phyloP scores from a whole-genome alignment of 441 rosid species.

The Gossypium lobatum region DNA sequence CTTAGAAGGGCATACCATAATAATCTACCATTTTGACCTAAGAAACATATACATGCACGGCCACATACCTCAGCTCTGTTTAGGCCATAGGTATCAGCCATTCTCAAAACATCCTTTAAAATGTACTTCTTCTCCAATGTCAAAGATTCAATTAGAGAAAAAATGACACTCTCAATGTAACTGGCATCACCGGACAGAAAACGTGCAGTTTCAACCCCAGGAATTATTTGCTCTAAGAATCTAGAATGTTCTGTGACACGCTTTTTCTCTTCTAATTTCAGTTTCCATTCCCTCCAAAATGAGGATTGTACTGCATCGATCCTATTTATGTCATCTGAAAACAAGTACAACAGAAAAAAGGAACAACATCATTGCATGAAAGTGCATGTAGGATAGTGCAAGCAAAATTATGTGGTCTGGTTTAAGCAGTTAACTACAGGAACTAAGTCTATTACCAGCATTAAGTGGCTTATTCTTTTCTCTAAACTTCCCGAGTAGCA shows the following conservation, averaged over 20 bases:
- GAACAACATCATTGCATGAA: slow-evolving; percentile 8
- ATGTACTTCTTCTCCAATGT: slow-evolving; percentile 76
- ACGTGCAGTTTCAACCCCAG: slow-evolving; percentile 80
- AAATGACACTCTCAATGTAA: slow-evolving; percentile 53
- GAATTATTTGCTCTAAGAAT: slow-evolving; percentile 74
- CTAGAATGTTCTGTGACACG: slow-evolving; percentile 74
- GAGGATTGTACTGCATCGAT: slow-evolving; percentile 79
- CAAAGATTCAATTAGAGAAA: slow-evolving; percentile 63
- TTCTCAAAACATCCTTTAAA: slow-evolving; percentile 53
- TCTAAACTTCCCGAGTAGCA: slow-evolving; percentile 57
- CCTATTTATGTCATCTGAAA: slow-evolving; percentile 70
- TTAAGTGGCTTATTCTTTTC: slow-evolving; percentile 59
- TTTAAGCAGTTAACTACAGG: slow-evolving; percentile 12
- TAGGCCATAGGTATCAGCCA: slow-evolving; percentile 66
- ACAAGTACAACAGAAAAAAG: slow-evolving; percentile 16
- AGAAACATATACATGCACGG: neutral
- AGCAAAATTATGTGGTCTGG: slow-evolving; percentile 5
- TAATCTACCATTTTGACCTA: slow-evolving; percentile 13
- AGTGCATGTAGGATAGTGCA: neutral
- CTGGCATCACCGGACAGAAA: slow-evolving; percentile 72
- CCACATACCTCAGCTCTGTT: slow-evolving; percentile 59
- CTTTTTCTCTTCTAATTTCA: slow-evolving; percentile 85
- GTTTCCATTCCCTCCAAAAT: slow-evolving; percentile 97
- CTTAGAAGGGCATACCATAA: neutral
- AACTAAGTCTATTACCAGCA: slow-evolving; percentile 52